Base-by-base conservation (phyloP, 148 eudicot genomes). In the Chenopodium berlandieri region DNA sequence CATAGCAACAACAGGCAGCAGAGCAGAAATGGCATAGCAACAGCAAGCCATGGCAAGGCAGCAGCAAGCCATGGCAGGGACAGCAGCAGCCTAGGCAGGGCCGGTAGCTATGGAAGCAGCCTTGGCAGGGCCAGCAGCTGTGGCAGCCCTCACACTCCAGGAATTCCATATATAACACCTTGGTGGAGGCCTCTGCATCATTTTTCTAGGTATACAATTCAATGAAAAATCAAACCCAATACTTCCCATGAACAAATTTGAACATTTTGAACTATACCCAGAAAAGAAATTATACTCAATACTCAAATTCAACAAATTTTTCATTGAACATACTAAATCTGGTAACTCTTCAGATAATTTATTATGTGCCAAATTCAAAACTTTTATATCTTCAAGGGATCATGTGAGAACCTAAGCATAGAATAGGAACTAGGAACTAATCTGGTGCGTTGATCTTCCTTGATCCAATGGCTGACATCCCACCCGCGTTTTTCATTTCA, bases 231-330 rank as follows among this genome's bases (percentile, higher is more conserved):
- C 95, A 75, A 93, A 89, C 47, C 92, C 94, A 40, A 86, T 81
- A 76, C 87, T 90, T 67, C 88, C 86, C 20, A 63, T 52, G 13
- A 77, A 85, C 85, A 91, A 67, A 54, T 82, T 90, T 4, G 79
- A 78, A 83, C 98, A 94, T 40, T 86, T 86, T 40, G 87, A 88
- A 25, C 87, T 84, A 58, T 86, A 88, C 91, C 94, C 94, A 48
- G 92, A 88, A 75, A 92, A 93, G 86, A 93, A 95, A 85, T 92
- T 95, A 80, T 88, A 88, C 14, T 94, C 82, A 7, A 93, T 89
- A 4, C 90, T 95, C 88, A 95, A 80, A 83, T 95, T 89, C 82
- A 88, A 10, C 3, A 95, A 75, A 30, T 82, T 91, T 32, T 78
- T 89, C 66, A 92, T 65, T 8, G 91, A 88, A 80, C 97, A 95